A percentile compares a stretch with the other conserved stretches of the same genome.
These are phyloP conservation scores for Barbarea vulgaris DNA, from an alignment of 345 rosid genomes.

Conservation along the genomic window DNA sequence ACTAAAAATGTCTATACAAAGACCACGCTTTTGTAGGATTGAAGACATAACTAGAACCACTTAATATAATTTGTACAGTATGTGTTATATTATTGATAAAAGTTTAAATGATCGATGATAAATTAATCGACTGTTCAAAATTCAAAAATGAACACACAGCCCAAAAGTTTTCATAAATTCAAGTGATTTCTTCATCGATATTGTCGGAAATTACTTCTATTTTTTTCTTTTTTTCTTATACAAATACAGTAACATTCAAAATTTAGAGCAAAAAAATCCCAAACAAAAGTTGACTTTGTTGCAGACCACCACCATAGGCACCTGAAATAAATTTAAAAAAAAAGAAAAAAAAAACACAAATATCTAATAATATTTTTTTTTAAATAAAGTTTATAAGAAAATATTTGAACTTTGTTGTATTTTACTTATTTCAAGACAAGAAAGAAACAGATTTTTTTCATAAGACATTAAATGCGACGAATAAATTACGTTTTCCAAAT, in stretches of 20 bases:
- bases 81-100: neutral
- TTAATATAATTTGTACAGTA: neutral
- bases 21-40: neutral
- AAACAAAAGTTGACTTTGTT: constrained; percentile 8
- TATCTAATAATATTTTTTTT: neutral
- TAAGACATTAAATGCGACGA: constrained; percentile 30
- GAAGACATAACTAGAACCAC: neutral
- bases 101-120: neutral
- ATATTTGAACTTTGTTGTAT: neutral
- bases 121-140: neutral
- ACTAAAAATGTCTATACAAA: neutral
- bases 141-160: constrained; percentile 1
- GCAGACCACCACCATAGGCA: constrained; percentile 25
- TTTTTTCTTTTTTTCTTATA: neutral
- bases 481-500: constrained; percentile 36
- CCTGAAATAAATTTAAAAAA: no score
- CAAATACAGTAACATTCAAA: neutral
- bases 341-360: neutral
- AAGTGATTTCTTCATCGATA: constrained; percentile 18
- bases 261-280: neutral
- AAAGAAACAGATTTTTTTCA: constrained; percentile 8
- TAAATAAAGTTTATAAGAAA: neutral
- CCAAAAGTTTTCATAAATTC: neutral
- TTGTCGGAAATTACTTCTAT: neutral
- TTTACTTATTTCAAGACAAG: constrained; percentile 2